Percentiles rank a stretch among this genome's conserved stretches.
These are phyloP conservation scores for Venturia carpophila DNA, from an alignment of 2,329 filamentous ascomycete species.

Conservation along the genomic window DNA sequence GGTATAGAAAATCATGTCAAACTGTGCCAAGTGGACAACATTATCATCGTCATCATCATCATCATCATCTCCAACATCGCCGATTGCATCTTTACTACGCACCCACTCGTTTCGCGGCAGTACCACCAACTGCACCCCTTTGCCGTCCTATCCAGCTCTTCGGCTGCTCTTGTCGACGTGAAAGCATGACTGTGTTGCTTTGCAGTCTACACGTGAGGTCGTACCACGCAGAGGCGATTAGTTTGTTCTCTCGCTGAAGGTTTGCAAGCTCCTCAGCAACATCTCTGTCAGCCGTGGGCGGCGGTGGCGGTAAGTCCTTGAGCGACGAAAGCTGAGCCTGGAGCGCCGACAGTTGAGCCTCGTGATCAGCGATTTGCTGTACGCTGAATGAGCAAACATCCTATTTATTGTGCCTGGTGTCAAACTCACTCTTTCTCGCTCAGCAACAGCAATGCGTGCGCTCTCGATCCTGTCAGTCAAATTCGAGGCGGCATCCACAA, in stretches of 20 bases:
- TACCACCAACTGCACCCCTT: conserved; percentile 40
- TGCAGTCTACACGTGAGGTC: conserved; percentile 70
- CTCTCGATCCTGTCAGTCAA: conserved; percentile 22
- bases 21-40: neutral
- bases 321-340: conserved; percentile 16
- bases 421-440: conserved; percentile 21
- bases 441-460: conserved; percentile 16
- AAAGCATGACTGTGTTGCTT: conserved; percentile 73
- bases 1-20: neutral
- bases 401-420: neutral
- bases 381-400: neutral
- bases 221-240: conserved; percentile 81
- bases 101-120: conserved; percentile 2
- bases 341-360: conserved; percentile 4
- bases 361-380: neutral
- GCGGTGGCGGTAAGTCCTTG: conserved; percentile 20
- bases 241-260: conserved; percentile 66
- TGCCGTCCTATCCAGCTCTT: conserved; percentile 82
- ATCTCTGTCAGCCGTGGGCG: conserved; percentile 22
- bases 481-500: conserved; percentile 22
- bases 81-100: neutral
- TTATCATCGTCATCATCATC: neutral
- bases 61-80: neutral
- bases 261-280: conserved; percentile 50
- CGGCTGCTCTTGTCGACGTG: conserved; percentile 64